A percentile compares a stretch with the other conserved stretches of the same genome.
Evolutionary conservation across 768 basidiomycete species (phyloP).

Genomic region (Phlebiopsis flavidoalba): DNA sequence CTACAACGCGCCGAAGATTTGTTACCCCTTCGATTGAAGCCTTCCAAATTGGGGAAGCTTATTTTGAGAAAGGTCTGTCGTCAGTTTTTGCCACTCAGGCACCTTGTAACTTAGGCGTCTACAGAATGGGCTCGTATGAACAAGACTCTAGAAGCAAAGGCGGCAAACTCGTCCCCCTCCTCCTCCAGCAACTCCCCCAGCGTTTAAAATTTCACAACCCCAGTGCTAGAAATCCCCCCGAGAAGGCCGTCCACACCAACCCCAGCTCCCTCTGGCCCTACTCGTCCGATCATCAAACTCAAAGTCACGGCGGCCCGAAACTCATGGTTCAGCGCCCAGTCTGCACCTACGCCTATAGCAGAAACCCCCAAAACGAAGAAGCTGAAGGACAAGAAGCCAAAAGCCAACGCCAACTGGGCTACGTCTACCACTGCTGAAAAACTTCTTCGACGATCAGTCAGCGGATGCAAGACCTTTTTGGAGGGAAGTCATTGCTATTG

Average conservation of each 20-base stretch:
- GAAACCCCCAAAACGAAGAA: conserved; percentile 17
- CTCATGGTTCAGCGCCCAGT: conserved; percentile 14
- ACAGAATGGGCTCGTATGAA: conserved; percentile 86
- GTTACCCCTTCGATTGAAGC: conserved; percentile 71
- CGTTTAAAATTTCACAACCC: conserved; percentile 10
- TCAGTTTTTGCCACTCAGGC: not conserved
- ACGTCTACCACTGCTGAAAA: conserved; percentile 36
- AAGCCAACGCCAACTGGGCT: conserved; percentile 28
- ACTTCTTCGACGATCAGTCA: conserved; percentile 76
- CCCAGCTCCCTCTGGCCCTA: conserved; percentile 23
- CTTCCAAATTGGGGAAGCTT: conserved; percentile 63
- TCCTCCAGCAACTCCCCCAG: conserved; percentile 12
- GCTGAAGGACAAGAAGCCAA: conserved; percentile 23
- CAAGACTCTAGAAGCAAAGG: conserved; percentile 71
- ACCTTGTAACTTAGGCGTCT: not conserved
- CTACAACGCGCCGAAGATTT: conserved; percentile 73
- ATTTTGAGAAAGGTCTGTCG: conserved; percentile 81
- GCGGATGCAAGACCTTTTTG: conserved; percentile 55
- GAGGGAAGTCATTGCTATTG: conserved; percentile 81
- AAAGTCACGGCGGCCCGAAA: conserved; percentile 41
- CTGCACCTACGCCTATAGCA: conserved; percentile 10
- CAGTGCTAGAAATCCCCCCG: not conserved
- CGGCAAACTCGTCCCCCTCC: conserved; percentile 25
- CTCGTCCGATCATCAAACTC: conserved; percentile 62
- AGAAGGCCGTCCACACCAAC: conserved; percentile 13